Base-by-base conservation (phyloP, 208 protist genomes). In the Balamuthia mandrillaris region DNA sequence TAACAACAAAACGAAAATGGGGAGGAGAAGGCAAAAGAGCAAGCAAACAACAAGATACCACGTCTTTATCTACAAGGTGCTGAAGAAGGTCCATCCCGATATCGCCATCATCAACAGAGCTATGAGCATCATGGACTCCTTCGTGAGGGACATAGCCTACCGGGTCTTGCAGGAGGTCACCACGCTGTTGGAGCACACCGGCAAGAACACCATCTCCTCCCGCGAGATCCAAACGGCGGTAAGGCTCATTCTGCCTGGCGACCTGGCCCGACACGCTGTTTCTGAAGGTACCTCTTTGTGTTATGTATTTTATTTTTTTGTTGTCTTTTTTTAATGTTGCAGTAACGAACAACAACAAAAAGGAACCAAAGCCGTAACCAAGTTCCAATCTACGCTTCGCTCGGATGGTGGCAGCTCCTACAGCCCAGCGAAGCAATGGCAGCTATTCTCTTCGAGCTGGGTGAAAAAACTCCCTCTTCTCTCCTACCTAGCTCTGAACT, bases 171-270 rank as follows among this genome's bases (percentile, higher is more conserved):
- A 74, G 65, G 37, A 74, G 37, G 72, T 41, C 1, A 24, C 27
- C 1, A 1, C 1, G 1, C 47, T 81, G 0, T 9, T 18, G 0
- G 65, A 74, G 18, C 16, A 61, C 90, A 98, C 98, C 92, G 97
- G 97, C 86, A 95, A 96, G 51, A 94, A 95, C 72, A 99, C 98
- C 60, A 90, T 99, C 72, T 96, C 96, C 0, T 97, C 96, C n/a
- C 93, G 97, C 41, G 97, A 99, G 92, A 97, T 99, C 88, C 96
- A 98, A 88, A 99, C 97, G 16, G 97, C 98, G 39, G 97, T 98
- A 27, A 95, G 98, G 31, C 96, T 99, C 29, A 91, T 99, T 41
- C 95, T 99, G 7, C 97, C 98, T 65, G 97, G 97, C 74, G 98
- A 99, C 88, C 94, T 99, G 18, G 96, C 97, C 44, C n/a, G n/a